Percentiles rank a stretch among this genome's conserved stretches.
These are phyloP conservation scores for Plantago rigida DNA, from an alignment of 305 asterid species.

Conservation along the genomic window DNA sequence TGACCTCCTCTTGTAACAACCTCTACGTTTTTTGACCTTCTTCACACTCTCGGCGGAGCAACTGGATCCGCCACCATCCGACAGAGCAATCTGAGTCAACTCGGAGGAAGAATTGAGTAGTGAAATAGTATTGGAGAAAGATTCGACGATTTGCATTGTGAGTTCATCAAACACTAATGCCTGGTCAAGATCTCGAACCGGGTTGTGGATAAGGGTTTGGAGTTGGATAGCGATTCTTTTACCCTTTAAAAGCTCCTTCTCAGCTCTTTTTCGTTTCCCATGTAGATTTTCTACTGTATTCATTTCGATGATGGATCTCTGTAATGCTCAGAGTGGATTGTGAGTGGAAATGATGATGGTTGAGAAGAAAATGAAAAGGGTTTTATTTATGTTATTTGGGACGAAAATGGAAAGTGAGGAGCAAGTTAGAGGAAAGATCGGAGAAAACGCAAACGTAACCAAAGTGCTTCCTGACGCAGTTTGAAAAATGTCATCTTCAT, in stretches of 20 bases:
- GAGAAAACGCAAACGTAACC: neutral
- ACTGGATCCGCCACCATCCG: constrained; percentile 31
- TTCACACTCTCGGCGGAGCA: constrained; percentile 28
- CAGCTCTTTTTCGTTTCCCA: constrained; percentile 24
- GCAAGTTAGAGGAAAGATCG: neutral
- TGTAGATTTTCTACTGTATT: constrained; percentile 14
- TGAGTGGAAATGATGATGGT: neutral
- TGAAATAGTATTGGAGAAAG: constrained; percentile 39
- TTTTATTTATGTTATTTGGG: neutral
- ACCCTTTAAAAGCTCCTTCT: constrained; percentile 40
- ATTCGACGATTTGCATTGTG: constrained; percentile 32
- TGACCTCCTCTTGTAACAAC: constrained; percentile 73
- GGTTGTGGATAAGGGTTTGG: constrained; percentile 32
- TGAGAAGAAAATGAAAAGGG: constrained; percentile 1
- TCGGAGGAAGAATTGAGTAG: constrained; percentile 26
- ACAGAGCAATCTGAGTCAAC: constrained; percentile 36
- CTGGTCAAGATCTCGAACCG: constrained; percentile 22
- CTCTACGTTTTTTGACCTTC: constrained; percentile 51
- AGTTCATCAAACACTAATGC: constrained; percentile 23
- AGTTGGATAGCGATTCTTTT: constrained; percentile 36
- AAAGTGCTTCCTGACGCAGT: too few relatives aligned
- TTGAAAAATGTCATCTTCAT: too few relatives aligned
- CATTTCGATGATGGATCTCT: neutral
- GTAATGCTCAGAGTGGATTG: too few relatives aligned
- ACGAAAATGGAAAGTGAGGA: neutral